A percentile compares a stretch with the other conserved stretches of the same genome.
These are phyloP conservation scores for Fallopia convolvulus DNA, from an alignment of 148 eudicot species.

Conservation along the genomic window DNA sequence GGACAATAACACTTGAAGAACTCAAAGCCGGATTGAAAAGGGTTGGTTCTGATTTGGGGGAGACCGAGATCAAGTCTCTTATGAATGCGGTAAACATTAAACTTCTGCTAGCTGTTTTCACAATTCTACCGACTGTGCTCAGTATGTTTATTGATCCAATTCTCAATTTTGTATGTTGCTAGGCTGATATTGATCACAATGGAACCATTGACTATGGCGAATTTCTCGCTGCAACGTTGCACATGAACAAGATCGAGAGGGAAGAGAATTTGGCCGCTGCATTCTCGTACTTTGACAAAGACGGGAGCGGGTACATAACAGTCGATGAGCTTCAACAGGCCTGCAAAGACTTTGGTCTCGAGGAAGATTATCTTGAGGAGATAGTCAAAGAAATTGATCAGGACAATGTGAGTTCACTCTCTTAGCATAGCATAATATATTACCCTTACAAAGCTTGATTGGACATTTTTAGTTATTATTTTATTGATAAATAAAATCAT, in stretches of 20 bases:
- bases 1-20: constrained; percentile 21
- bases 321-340: constrained; percentile 21
- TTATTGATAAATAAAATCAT: too few species aligned
- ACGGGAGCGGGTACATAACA: constrained; percentile 18
- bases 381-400: constrained; percentile 17
- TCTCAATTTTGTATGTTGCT: background rate
- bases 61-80: constrained; percentile 17
- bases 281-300: constrained; percentile 17
- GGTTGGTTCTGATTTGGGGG: constrained; percentile 16
- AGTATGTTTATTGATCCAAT: background rate
- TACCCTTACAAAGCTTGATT: too few species aligned
- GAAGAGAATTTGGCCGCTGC: constrained; percentile 19
- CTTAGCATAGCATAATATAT: background rate
- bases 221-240: constrained; percentile 19
- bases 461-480: too few species aligned
- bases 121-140: background rate
- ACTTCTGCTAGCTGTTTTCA: background rate
- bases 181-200: constrained; percentile 19
- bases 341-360: constrained; percentile 18
- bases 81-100: constrained; percentile 13
- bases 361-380: constrained; percentile 18
- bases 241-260: constrained; percentile 19
- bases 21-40: constrained; percentile 15
- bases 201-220: constrained; percentile 20
- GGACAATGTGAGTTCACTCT: constrained; percentile 25